A percentile compares a stretch with the other conserved stretches of the same genome.
Conservation (phyloP, 2,329 filamentous ascomycete genomes). For the Calonectria crousiana region DNA sequence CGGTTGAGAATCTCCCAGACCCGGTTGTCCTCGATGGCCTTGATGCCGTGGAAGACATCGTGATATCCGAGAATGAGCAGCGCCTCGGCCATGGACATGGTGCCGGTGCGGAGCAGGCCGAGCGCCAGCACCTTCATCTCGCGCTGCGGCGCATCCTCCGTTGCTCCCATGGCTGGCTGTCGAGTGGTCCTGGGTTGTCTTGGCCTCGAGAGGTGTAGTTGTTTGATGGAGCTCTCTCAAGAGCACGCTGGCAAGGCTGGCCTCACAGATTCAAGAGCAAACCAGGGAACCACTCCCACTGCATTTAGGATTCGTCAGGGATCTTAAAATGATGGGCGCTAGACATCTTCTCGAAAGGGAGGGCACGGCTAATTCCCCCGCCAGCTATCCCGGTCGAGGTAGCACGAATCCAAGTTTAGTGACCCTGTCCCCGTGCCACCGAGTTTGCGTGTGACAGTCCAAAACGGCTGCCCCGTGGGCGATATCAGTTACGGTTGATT, state of each 20-base stretch:
- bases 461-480: neutral
- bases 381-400: neutral
- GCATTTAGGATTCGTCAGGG: neutral
- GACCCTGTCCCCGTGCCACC: neutral
- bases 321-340: neutral
- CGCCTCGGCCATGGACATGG: conserved; percentile 50
- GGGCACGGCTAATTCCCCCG: neutral
- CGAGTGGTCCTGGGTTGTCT: too few relatives aligned
- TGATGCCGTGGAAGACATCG: conserved; percentile 48
- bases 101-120: conserved; percentile 49
- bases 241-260: neutral
- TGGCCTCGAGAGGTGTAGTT: neutral
- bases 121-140: conserved; percentile 46
- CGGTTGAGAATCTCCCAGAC: conserved; percentile 43
- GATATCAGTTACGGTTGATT: neutral
- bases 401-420: neutral
- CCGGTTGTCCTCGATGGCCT: conserved; percentile 36
- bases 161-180: neutral
- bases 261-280: neutral
- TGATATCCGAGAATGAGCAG: conserved; percentile 49
- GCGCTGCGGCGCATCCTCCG: neutral
- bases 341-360: neutral
- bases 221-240: neutral
- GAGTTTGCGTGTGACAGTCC: neutral
- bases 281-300: neutral